Evolutionary conservation across 1,139 yeast genomes (phyloP), one percentile per base, ranked within the genome.

Genomic region (Sugiyamaella paludigena): DNA sequence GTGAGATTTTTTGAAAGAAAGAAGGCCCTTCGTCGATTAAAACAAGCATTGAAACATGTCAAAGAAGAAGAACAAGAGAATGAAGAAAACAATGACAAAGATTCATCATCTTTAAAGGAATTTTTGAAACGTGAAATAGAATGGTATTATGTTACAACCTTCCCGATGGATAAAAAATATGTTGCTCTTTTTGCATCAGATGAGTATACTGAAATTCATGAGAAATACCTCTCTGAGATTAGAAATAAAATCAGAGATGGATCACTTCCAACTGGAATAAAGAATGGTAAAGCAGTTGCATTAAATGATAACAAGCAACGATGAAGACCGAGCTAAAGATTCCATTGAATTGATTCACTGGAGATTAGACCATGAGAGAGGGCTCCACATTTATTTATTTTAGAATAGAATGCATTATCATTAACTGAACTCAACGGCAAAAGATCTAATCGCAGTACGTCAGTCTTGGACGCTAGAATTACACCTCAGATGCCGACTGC

Each of bases 1-100:
- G 92, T 92, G 43, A 77, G 94, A 57, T 92, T 94, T 63, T 87
- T 92, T 56, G 98, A 92, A 67, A 79, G 78, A 60, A 88, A 91
- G 71, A 94, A 92, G 76, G 95, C 98, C 1, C 62, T 79, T 30
- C 76, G 97, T 61, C 79, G 75, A 55, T 79, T 88, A 60, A 84
- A 84, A 55, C 83, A 83, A 57, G 81, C 83, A 1, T 71, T 72
- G 52, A 83, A 80, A 50, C 71, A 71, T 26, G 63, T 74, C 44
- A 76, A 71, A 29, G 61, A 62, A 12, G 58, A 67, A 11, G 56
- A 61, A 27, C 53, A 60, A 1, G 61, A 56, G 2, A 11, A 11
- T 24, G 8, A 15, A n/a, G 31, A 36, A 30, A 30, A 36, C 4
- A 42, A 38, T 9, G 63, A 65, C 13, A 53, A 56, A 2, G 29